Conservation (phyloP, 2,329 filamentous ascomycete genomes). For the Scedosporium boydii region DNA sequence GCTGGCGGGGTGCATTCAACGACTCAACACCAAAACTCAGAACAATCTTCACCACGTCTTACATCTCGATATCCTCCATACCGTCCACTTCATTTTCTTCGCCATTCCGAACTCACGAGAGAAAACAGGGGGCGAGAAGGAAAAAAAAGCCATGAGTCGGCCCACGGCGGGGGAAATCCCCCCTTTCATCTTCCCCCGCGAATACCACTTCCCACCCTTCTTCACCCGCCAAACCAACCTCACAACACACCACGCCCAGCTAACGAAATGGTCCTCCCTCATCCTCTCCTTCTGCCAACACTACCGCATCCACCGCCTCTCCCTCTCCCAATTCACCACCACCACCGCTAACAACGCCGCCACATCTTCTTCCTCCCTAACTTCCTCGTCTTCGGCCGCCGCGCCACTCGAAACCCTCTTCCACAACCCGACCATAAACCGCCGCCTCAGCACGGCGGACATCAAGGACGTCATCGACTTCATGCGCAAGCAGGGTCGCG, state of each 20-base stretch:
- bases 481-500: slow-evolving; percentile 49
- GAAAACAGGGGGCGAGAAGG: too few species aligned
- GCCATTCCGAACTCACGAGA: too few species aligned
- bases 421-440: slow-evolving; percentile 43
- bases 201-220: slow-evolving; percentile 75
- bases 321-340: slow-evolving; percentile 46
- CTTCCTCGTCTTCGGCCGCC: slow-evolving; percentile 24
- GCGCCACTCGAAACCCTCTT: slow-evolving; percentile 37
- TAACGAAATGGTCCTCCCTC: slow-evolving; percentile 76
- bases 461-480: slow-evolving; percentile 49
- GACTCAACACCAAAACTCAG: too few species aligned
- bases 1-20: too few species aligned
- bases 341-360: slow-evolving; percentile 29
- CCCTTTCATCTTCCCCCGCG: slow-evolving; percentile 47
- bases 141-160: too few species aligned
- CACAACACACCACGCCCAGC: slow-evolving; percentile 64
- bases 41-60: too few species aligned
- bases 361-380: slow-evolving; percentile 19
- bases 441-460: slow-evolving; percentile 39
- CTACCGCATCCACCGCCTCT: slow-evolving; percentile 67
- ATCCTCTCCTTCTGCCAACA: slow-evolving; percentile 76
- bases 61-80: too few species aligned
- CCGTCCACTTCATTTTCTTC: too few species aligned
- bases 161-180: neutral
- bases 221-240: slow-evolving; percentile 73